phyloP scores from a whole-genome alignment of 768 basidiomycete genomes.

The Suillus variegatus region DNA sequence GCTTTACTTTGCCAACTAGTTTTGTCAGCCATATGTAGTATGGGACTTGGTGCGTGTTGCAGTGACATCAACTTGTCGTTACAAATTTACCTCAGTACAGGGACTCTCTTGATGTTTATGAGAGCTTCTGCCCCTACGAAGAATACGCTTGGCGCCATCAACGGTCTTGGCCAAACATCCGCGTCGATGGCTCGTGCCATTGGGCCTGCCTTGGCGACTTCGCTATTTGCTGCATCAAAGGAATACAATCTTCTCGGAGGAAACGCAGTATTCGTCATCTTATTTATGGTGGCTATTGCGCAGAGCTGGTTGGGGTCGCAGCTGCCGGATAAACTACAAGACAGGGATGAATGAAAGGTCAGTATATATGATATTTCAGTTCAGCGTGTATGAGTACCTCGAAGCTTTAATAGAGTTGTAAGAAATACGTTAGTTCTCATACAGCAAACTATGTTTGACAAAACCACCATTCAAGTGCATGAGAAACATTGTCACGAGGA shows the following conservation, averaged over 20 bases:
- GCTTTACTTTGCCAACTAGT: conserved; percentile 33
- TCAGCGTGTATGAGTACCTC: neutral
- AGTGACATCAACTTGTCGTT: neutral
- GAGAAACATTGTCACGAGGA: neutral
- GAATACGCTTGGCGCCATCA: conserved; percentile 55
- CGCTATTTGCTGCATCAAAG: conserved; percentile 53
- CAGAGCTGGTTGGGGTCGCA: conserved; percentile 24
- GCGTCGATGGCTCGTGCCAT: conserved; percentile 48
- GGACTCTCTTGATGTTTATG: conserved; percentile 55
- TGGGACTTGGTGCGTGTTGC: conserved; percentile 40
- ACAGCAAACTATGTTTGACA: neutral
- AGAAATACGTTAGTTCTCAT: neutral
- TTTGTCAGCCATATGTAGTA: conserved; percentile 36
- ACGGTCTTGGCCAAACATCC: conserved; percentile 55
- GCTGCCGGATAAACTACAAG: conserved; percentile 34
- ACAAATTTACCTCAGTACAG: conserved; percentile 30
- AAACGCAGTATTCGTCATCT: conserved; percentile 48
- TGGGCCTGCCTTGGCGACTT: conserved; percentile 49
- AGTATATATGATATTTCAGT: neutral
- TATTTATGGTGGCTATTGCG: conserved; percentile 31
- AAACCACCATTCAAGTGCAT: neutral
- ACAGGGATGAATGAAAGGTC: conserved; percentile 23
- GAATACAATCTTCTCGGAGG: conserved; percentile 50
- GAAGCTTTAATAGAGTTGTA: neutral
- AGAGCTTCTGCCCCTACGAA: conserved; percentile 54